Conservation (phyloP, 2,329 filamentous ascomycete genomes). For the Curvularia verruculosa region DNA sequence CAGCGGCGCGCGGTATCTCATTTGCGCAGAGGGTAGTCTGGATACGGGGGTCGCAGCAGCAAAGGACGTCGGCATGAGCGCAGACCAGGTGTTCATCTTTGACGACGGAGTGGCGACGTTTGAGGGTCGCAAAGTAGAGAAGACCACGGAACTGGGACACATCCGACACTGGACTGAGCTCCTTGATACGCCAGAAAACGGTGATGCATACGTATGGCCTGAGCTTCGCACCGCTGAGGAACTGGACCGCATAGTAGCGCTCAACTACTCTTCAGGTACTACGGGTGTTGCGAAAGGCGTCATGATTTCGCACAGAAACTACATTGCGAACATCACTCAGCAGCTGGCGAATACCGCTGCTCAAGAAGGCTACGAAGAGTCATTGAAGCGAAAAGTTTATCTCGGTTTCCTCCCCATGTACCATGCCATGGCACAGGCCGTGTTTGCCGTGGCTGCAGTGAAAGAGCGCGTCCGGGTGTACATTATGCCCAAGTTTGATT, state of each 20-base stretch:
- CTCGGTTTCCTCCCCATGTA: constrained; percentile 73
- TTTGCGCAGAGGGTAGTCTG: constrained; percentile 66
- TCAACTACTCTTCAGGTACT: constrained; percentile 82
- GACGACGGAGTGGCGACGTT: constrained; percentile 60
- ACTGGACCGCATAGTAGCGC: constrained; percentile 63
- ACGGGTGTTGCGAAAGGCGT: constrained; percentile 87
- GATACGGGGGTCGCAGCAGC: constrained; percentile 72
- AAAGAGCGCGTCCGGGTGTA: constrained; percentile 70
- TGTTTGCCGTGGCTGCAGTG: constrained; percentile 67
- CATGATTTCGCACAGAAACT: constrained; percentile 77
- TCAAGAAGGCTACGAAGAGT: constrained; percentile 57
- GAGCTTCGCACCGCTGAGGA: constrained; percentile 59
- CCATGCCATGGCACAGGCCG: constrained; percentile 66
- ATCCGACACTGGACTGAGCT: constrained; percentile 69
- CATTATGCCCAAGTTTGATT: constrained; percentile 79
- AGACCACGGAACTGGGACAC: constrained; percentile 46
- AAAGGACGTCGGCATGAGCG: constrained; percentile 60
- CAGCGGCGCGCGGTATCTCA: constrained; percentile 69
- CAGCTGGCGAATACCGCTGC: constrained; percentile 58
- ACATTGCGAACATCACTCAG: constrained; percentile 72
- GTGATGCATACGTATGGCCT: constrained; percentile 67
- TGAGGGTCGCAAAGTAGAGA: constrained; percentile 48
- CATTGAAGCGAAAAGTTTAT: constrained; percentile 51
- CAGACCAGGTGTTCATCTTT: constrained; percentile 67
- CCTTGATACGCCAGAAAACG: constrained; percentile 56